Base-by-base conservation (phyloP, 169 alveolate species). In the Plasmodium relictum region DNA sequence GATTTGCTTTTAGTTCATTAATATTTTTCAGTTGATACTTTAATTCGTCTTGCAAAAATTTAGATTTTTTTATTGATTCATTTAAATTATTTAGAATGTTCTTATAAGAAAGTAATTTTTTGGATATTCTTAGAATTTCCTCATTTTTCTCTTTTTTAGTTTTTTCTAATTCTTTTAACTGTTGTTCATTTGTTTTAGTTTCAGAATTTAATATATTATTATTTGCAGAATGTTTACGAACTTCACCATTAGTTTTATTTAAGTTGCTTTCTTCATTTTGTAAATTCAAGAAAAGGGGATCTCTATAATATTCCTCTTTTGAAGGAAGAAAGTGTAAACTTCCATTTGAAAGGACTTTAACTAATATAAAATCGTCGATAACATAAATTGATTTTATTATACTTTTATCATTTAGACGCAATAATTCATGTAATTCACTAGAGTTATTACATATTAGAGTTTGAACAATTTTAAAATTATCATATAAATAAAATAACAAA, bases 381-480 rank as follows among this genome's bases (percentile, higher is more conserved):
- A 83, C 91, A 37, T 83, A 83, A 9, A 83, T 83, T 8, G 73
- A 68, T 37, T 83, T 83, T 37, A 83, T 31, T 16, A 68, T 50
- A 39, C 24, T 83, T 41, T 41, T 66, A 24, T 83, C 73, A 56
- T 83, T 83, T 14, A 18, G 22, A 39, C 50, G 24, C 18, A 83
- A 31, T 42, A 83, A 16, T 31, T 83, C 91, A 12, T 83, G 80
- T 45, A 83, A 39, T 83, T 83, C 83, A 9, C 10, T 71, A 16
- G 91, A 83, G 56, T 83, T 61, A 4, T 83, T 83, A 42, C 91
- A 83, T 59, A 83, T 72, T 31, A 83, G 18, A 0, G 91, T 83
- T 12, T 83, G 91, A 0, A 52, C 71, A 22, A 83, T 71, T 83
- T 52, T 83, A 45, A 68, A 83, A 54, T 83, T 52, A 42, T 83